These are phyloP conservation scores for Aspergillus ochraceoroseus DNA, from an alignment of 2,329 filamentous ascomycete genomes.

Conservation along the genomic window DNA sequence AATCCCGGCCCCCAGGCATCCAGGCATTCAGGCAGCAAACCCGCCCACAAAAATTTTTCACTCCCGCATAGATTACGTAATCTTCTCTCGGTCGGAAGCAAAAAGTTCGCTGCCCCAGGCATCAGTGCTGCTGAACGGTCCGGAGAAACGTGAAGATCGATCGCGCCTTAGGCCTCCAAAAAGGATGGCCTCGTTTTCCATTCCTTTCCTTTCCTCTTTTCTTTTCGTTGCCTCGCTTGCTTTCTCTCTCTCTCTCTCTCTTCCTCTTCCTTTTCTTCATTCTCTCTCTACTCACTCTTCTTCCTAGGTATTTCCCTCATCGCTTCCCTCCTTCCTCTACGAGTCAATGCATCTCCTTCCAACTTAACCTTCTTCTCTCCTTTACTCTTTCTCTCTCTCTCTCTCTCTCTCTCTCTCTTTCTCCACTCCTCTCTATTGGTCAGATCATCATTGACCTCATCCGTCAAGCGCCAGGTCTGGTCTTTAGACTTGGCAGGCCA, in stretches of 20 bases:
- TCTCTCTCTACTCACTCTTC: conserved; percentile 15
- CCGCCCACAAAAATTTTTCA: neutral
- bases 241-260: conserved; percentile 22
- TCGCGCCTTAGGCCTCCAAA: conserved; percentile 24
- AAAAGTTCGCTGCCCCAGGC: conserved; percentile 26
- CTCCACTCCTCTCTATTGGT: conserved; percentile 28
- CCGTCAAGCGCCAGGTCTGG: conserved; percentile 31
- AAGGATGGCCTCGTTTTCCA: conserved; percentile 36
- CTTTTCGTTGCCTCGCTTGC: conserved; percentile 19
- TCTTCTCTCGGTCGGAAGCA: too few species aligned
- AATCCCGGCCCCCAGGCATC: conserved; percentile 5
- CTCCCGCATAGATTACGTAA: too few species aligned
- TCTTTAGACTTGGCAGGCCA: conserved; percentile 30
- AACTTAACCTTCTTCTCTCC: conserved; percentile 19
- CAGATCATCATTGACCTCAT: conserved; percentile 31
- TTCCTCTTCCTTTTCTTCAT: conserved; percentile 18
- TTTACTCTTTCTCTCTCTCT: neutral
- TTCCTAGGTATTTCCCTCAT: conserved; percentile 15
- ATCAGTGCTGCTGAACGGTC: conserved; percentile 18
- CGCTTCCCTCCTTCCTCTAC: conserved; percentile 15
- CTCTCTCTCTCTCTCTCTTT: neutral
- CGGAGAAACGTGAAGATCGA: conserved; percentile 26
- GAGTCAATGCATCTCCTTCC: conserved; percentile 18
- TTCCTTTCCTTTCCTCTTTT: conserved; percentile 37
- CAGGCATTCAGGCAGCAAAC: conserved; percentile 2